Conservation (phyloP, 2,329 filamentous ascomycete genomes). For the Emydomyces testavorans region DNA sequence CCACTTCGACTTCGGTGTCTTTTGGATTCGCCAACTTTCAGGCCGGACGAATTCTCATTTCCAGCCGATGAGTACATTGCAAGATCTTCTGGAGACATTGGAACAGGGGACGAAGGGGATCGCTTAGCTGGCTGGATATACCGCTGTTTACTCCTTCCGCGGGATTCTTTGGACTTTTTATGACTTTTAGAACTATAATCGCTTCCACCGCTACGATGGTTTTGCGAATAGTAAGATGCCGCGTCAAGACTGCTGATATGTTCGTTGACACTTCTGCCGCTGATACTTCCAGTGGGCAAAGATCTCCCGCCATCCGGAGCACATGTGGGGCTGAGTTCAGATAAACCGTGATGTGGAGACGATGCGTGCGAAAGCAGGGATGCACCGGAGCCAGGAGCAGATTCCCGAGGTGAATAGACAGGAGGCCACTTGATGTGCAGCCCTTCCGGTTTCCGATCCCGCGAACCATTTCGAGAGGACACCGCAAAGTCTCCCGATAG, state of each 20-base stretch:
- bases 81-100: slow-evolving; percentile 85
- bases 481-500: background rate
- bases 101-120: slow-evolving; percentile 81
- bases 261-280: slow-evolving; percentile 60
- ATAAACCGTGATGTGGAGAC: slow-evolving; percentile 1
- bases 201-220: slow-evolving; percentile 32
- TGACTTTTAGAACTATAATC: slow-evolving; percentile 37
- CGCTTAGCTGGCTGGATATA: slow-evolving; percentile 67
- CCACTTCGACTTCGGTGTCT: slow-evolving; percentile 3
- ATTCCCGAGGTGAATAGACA: slow-evolving; percentile 24
- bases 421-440: slow-evolving; percentile 53
- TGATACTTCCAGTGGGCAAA: slow-evolving; percentile 46
- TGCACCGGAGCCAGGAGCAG: slow-evolving; percentile 5
- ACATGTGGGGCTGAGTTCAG: slow-evolving; percentile 24
- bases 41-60: background rate
- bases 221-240: slow-evolving; percentile 52
- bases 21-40: background rate
- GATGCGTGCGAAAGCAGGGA: slow-evolving; percentile 3
- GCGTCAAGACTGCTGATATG: slow-evolving; percentile 80
- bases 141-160: slow-evolving; percentile 54
- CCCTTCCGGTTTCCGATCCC: slow-evolving; percentile 66
- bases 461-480: slow-evolving; percentile 45
- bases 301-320: slow-evolving; percentile 39
- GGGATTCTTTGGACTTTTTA: slow-evolving; percentile 51
- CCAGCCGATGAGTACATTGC: slow-evolving; percentile 30